These are phyloP conservation scores for Camellia oleifera DNA, from an alignment of 179 eudicot genomes.

Conservation along the genomic window DNA sequence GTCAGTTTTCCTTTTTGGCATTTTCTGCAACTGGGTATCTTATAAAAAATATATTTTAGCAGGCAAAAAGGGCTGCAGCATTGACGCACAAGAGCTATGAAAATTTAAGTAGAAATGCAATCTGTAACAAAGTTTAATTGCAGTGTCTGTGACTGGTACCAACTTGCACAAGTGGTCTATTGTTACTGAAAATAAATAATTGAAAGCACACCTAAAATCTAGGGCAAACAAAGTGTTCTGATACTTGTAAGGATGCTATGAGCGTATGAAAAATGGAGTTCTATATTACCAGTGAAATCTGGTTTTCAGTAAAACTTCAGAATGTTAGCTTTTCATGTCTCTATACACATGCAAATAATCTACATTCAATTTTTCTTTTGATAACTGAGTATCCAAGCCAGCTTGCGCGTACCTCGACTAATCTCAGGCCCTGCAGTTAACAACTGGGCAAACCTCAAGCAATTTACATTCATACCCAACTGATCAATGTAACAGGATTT, in stretches of 20 bases:
- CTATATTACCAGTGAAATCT: background rate
- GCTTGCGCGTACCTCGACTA: too few species aligned
- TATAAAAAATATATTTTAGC: constrained; percentile 49
- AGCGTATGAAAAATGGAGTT: background rate
- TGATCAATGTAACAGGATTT: background rate
- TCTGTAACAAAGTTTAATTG: background rate
- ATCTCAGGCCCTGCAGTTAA: too few species aligned
- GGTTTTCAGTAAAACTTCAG: background rate
- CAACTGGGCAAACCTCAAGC: too few species aligned
- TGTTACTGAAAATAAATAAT: background rate
- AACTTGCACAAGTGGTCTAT: background rate
- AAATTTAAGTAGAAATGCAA: background rate
- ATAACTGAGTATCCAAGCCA: too few species aligned
- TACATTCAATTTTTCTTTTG: background rate
- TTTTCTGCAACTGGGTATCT: constrained; percentile 98
- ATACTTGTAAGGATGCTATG: background rate
- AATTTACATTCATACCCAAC: background rate
- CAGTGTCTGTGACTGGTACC: background rate
- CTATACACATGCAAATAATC: background rate
- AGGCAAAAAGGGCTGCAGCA: constrained; percentile 3
- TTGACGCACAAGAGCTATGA: background rate
- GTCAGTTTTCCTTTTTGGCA: constrained; percentile 97
- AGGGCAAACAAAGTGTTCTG: background rate
- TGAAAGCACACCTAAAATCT: background rate
- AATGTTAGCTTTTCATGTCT: background rate